These are phyloP conservation scores for Durusdinium trenchii DNA, from an alignment of 73 alveolate species.

Conservation along the genomic window DNA sequence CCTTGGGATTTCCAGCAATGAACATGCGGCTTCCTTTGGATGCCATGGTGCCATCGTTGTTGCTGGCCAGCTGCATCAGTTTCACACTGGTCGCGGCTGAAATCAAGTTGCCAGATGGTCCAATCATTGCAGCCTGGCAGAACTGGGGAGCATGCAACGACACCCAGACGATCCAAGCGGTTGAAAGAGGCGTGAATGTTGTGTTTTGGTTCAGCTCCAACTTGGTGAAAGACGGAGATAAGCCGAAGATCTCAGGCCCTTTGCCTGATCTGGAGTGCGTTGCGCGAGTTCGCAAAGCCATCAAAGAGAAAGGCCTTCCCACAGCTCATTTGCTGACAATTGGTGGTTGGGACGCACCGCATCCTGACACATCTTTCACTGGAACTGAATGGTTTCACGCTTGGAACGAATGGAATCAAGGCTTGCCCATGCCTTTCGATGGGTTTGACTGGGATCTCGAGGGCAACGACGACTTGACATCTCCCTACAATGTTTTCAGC, in stretches of 20 bases:
- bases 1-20: no score
- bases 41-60: no score
- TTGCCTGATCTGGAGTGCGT: conserved; percentile 26
- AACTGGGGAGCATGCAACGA: conserved; percentile 94
- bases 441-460: conserved; percentile 94
- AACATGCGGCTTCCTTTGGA: no score
- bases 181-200: conserved; percentile 67
- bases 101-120: conserved; percentile 65
- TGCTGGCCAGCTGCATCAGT: no score
- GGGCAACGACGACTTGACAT: conserved; percentile 6
- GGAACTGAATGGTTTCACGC: conserved; percentile 74
- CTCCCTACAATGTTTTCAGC: conserved; percentile 16
- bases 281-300: conserved; percentile 13
- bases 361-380: conserved; percentile 25
- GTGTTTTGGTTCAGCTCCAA: conserved; percentile 55
- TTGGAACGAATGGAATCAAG: conserved; percentile 42
- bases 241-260: conserved; percentile 51
- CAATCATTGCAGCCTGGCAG: conserved; percentile 84
- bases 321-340: conserved; percentile 42
- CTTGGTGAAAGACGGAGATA: conserved; percentile 18
- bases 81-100: no score
- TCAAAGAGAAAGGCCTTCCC: conserved; percentile 4
- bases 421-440: conserved; percentile 57
- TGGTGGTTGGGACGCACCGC: conserved; percentile 86
- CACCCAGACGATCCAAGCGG: conserved; percentile 58